These are phyloP conservation scores for Casaregolazyma lundiana DNA, from an alignment of 1,139 yeast species.

Conservation along the genomic window DNA sequence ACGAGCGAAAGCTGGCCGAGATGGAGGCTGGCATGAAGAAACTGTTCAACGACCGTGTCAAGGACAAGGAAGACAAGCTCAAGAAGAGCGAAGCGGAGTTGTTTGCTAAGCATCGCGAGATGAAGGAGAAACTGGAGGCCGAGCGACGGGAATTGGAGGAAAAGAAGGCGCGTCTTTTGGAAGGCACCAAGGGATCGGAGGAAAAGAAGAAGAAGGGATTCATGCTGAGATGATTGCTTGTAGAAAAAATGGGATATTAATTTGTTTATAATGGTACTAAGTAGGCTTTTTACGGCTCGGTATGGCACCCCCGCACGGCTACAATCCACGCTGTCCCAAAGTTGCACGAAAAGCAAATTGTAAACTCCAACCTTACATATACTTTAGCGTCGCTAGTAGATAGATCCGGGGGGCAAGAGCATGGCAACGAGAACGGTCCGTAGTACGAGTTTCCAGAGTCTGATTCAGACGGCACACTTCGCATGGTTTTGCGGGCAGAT, in stretches of 20 bases:
- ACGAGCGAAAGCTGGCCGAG: conserved; percentile 89
- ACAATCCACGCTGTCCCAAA: conserved; percentile 2
- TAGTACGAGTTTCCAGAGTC: background rate
- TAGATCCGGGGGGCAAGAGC: no score
- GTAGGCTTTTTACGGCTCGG: background rate
- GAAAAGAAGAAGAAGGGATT: conserved; percentile 57
- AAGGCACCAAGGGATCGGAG: conserved; percentile 58
- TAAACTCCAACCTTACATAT: no score
- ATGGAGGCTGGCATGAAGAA: conserved; percentile 97
- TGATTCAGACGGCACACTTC: conserved; percentile 45
- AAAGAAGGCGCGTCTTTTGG: conserved; percentile 71
- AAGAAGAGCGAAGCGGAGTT: conserved; percentile 97
- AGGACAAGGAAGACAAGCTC: conserved; percentile 94
- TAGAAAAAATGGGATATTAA: background rate
- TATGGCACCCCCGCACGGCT: background rate
- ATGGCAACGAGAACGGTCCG: background rate
- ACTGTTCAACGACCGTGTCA: conserved; percentile 94
- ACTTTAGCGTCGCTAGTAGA: no score
- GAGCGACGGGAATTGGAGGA: conserved; percentile 89
- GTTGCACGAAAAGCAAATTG: no score
- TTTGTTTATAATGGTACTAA: background rate
- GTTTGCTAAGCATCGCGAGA: conserved; percentile 91
- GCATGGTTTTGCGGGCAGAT: conserved; percentile 61
- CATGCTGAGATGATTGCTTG: conserved; percentile 39
- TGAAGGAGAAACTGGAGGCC: conserved; percentile 88